Base-by-base conservation (phyloP, 805 yeast genomes). In the Zygosaccharomyces pseudorouxii region DNA sequence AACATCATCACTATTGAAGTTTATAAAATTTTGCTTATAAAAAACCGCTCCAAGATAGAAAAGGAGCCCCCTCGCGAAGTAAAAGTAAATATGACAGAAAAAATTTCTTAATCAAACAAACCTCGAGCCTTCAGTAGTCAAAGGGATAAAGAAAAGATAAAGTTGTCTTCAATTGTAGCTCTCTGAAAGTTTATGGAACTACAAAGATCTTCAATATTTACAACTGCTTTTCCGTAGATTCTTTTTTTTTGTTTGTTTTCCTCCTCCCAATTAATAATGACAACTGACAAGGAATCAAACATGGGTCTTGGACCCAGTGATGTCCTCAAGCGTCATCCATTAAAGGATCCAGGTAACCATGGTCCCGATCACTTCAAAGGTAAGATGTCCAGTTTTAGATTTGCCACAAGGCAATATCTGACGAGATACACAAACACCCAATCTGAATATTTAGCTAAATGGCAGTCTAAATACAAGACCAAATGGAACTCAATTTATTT, bases 281-380 rank as follows among this genome's bases (percentile, higher is more conserved):
- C 33, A 35, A 18, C 39, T 12, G 39, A 33, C 23, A 36, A 28
- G 38, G 18, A 14, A 33, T 35, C 39, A 42, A 12, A 14, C 9
- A 16, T 16, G 19, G 38, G 39, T 23, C 22, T 35, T 7, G 53
- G 57, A 36, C 58, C 64, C n/a, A 54, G 49, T 23, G 57, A 55
- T 23, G 49, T 54, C 33, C 44, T 45, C 10, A 63, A 56, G 36
- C 51, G 48, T 12, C 54, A 59, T 37, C 49, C 50, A 9, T 51
- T 54, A 22, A 57, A 63, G 40, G 96, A 89, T 63, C 90, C 95
- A 0, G 97, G 97, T 0, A 81, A 84, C 53, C 78, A 77, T 56
- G 76, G 85, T 2, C 73, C 73, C 35, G 79, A 79, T 46, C 92
- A 81, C 59, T 92, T 90, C 69, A 72, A 74, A 57, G 55, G 72